A percentile compares a stretch with the other conserved stretches of the same genome.
Evolutionary conservation across 768 basidiomycete species (phyloP).

Genomic region (Megacollybia marginata): DNA sequence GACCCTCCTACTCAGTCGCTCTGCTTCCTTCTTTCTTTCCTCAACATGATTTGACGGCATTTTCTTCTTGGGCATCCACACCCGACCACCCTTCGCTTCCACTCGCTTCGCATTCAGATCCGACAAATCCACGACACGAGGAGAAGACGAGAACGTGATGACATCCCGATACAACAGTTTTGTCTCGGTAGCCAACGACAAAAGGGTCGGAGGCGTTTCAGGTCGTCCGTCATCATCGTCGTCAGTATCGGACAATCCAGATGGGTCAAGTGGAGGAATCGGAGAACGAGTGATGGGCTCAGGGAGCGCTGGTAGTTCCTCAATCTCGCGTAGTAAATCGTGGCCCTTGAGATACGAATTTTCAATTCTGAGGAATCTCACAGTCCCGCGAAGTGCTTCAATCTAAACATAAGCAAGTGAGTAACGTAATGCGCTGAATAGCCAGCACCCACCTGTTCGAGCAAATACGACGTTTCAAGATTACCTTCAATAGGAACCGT

Average conservation of each 20-base stretch:
- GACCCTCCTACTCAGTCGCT: constrained; percentile 61
- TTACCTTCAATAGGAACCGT: constrained; percentile 66
- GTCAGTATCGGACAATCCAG: constrained; percentile 57
- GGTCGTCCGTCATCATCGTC: constrained; percentile 47
- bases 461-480: constrained; percentile 78
- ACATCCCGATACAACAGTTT: constrained; percentile 87
- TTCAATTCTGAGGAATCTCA: constrained; percentile 89
- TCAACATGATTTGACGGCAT: constrained; percentile 76
- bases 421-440: background rate
- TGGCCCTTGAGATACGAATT: constrained; percentile 92
- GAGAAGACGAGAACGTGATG: constrained; percentile 74
- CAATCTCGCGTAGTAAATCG: constrained; percentile 80
- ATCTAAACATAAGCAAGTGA: constrained; percentile 37
- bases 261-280: constrained; percentile 64
- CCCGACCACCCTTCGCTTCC: constrained; percentile 32
- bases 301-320: constrained; percentile 61
- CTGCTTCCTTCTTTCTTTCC: constrained; percentile 71
- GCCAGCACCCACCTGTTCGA: constrained; percentile 62
- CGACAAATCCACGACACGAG: constrained; percentile 82
- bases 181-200: constrained; percentile 71
- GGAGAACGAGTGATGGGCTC: constrained; percentile 38
- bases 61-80: constrained; percentile 78
- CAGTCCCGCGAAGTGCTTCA: constrained; percentile 83
- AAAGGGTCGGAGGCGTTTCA: constrained; percentile 43
- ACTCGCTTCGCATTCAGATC: constrained; percentile 43